Conservation (phyloP, 768 basidiomycete species). For the Mycena vitilis region DNA sequence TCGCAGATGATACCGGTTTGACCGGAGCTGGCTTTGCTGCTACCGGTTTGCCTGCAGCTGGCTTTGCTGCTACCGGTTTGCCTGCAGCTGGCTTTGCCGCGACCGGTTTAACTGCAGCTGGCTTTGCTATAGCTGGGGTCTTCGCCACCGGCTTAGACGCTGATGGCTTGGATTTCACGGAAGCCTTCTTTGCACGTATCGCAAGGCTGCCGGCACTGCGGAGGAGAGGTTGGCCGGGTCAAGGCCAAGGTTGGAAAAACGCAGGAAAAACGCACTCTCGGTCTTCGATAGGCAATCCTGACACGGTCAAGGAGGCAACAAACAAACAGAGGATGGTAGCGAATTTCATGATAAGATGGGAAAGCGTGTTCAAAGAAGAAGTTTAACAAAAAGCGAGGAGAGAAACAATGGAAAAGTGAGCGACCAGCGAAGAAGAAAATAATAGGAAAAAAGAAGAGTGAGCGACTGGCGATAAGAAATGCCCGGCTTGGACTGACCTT, state of each 20-base stretch:
- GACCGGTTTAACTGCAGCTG: neutral
- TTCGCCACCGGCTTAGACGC: neutral
- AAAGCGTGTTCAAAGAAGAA: neutral
- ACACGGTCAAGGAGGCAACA: slow-evolving; percentile 4
- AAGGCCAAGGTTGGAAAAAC: neutral
- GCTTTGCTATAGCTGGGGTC: neutral
- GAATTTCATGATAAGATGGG: neutral
- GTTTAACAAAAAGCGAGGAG: neutral
- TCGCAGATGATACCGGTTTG: neutral
- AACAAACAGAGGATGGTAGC: neutral
- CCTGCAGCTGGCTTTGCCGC: neutral
- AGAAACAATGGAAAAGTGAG: neutral
- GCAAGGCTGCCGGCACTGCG: slow-evolving; percentile 1
- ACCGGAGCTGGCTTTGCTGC: too few species aligned
- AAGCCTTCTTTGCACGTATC: slow-evolving; percentile 7
- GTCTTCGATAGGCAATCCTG: slow-evolving; percentile 3
- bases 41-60: neutral
- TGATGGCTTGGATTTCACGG: neutral
- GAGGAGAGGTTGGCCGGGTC: neutral
- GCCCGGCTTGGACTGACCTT: neutral
- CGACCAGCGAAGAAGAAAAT: neutral
- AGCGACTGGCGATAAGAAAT: slow-evolving; percentile 2
- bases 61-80: neutral
- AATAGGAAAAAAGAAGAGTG: neutral
- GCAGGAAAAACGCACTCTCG: neutral